Conservation (phyloP, 2,329 filamentous ascomycete genomes). For the Tolypocladium ovalisporum region DNA sequence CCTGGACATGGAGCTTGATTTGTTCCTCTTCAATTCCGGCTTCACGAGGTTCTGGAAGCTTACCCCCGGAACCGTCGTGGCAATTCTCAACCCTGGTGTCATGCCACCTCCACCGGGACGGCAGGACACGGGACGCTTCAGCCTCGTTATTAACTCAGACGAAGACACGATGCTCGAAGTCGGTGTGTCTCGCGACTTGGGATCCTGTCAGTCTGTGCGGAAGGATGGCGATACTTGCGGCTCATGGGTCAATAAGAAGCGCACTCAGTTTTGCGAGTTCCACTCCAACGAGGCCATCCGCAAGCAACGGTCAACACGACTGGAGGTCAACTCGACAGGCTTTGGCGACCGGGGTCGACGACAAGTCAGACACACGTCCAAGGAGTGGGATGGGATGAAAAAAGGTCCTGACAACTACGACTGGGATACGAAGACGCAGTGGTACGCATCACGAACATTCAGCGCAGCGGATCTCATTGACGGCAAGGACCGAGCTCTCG, state of each 20-base stretch:
- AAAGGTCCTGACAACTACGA: slow-evolving; percentile 37
- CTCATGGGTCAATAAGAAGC: slow-evolving; percentile 77
- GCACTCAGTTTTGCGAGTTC: slow-evolving; percentile 86
- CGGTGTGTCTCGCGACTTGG: slow-evolving; percentile 72
- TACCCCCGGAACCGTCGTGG: slow-evolving; percentile 81
- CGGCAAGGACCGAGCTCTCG: slow-evolving; percentile 45
- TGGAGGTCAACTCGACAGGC: slow-evolving; percentile 69
- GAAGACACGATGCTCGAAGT: slow-evolving; percentile 87
- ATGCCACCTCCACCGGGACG: slow-evolving; percentile 74
- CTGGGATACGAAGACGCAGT: slow-evolving; percentile 44
- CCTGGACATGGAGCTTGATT: slow-evolving; percentile 78
- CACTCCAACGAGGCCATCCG: slow-evolving; percentile 76
- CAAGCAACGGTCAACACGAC: slow-evolving; percentile 52
- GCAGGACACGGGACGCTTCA: slow-evolving; percentile 73
- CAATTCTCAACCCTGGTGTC: slow-evolving; percentile 82
- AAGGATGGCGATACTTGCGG: slow-evolving; percentile 75
- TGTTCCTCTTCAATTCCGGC: slow-evolving; percentile 84
- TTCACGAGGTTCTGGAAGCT: slow-evolving; percentile 93
- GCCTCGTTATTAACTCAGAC: slow-evolving; percentile 72
- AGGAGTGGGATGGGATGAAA: slow-evolving; percentile 8
- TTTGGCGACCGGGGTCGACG: slow-evolving; percentile 24
- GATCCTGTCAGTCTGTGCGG: slow-evolving; percentile 75
- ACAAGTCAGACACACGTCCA: slow-evolving; percentile 11
- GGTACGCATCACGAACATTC: slow-evolving; percentile 38
- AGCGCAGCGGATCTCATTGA: slow-evolving; percentile 55